phyloP scores from a whole-genome alignment of 495 filamentous ascomycete species.

The Aspergillus egyptiacus region DNA sequence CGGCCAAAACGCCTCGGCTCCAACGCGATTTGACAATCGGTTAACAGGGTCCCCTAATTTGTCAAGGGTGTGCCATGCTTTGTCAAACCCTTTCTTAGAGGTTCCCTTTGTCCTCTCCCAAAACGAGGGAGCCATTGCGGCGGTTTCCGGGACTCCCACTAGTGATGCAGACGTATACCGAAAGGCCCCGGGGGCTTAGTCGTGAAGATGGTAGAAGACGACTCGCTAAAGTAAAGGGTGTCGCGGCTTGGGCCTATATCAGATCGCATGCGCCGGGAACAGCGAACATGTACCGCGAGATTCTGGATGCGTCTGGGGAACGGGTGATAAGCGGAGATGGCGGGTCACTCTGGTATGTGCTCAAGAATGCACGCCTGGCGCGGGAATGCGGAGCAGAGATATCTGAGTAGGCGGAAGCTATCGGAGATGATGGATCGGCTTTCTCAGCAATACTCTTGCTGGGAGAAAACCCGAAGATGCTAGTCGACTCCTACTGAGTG shows the following conservation, averaged over 20 bases:
- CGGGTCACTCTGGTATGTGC: slow-evolving; percentile 13
- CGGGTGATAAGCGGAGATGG: not conserved
- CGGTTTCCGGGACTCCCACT: not conserved
- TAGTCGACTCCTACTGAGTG: slow-evolving; percentile 1
- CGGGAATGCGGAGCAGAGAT: slow-evolving; percentile 11
- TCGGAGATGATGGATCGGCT: too few species aligned
- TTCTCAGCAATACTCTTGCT: not conserved
- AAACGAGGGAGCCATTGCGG: slow-evolving; percentile 27
- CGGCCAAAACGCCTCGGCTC: slow-evolving; percentile 77
- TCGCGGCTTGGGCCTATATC: too few species aligned
- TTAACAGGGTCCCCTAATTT: slow-evolving; percentile 65
- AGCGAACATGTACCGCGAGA: slow-evolving; percentile 12
- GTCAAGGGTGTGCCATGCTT: slow-evolving; percentile 48
- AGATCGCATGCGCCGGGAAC: slow-evolving; percentile 14
- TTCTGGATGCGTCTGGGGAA: slow-evolving; percentile 16
- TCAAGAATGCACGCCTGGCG: slow-evolving; percentile 18
- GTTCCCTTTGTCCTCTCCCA: slow-evolving; percentile 41
- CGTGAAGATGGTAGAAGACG: too few species aligned
- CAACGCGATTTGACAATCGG: slow-evolving; percentile 63
- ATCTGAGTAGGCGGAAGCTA: not conserved
- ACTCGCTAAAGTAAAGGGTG: too few species aligned
- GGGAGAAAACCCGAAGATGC: not conserved
- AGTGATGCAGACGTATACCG: not conserved
- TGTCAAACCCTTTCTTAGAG: slow-evolving; percentile 51
- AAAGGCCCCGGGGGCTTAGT: not conserved